Conservation (phyloP, 2,329 filamentous ascomycete genomes). For the Thelonectria discophora region DNA sequence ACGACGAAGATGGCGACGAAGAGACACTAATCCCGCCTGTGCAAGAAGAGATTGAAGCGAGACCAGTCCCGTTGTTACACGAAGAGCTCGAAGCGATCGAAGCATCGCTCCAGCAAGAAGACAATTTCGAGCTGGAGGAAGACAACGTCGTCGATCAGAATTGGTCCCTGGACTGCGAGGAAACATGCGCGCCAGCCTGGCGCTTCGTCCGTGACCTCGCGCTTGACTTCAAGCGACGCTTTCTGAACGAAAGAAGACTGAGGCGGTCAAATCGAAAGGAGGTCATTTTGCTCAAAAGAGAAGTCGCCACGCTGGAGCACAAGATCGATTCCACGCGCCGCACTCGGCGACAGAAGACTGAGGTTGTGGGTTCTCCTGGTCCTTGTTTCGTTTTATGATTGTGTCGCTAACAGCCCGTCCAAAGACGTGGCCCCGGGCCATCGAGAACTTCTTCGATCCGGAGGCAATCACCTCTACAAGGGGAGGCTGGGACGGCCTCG, state of each 20-base stretch:
- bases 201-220: background rate
- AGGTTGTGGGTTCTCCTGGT: background rate
- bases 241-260: background rate
- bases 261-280: no score
- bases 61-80: background rate
- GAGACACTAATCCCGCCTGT: background rate
- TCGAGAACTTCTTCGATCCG: background rate
- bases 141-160: background rate
- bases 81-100: background rate
- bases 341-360: background rate
- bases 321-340: no score
- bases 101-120: background rate
- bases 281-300: no score
- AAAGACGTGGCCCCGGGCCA: background rate
- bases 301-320: background rate
- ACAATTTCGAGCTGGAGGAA: background rate
- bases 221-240: background rate
- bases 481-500: background rate
- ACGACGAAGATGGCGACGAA: background rate
- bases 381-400: background rate
- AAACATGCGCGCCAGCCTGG: conserved; percentile 5
- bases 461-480: background rate
- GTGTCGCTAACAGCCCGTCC: background rate
- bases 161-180: background rate
- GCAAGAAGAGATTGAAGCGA: background rate